Percentiles rank a stretch among this genome's conserved stretches.
Conservation (phyloP, 208 protist species). For the Entamoeba histolytica region DNA sequence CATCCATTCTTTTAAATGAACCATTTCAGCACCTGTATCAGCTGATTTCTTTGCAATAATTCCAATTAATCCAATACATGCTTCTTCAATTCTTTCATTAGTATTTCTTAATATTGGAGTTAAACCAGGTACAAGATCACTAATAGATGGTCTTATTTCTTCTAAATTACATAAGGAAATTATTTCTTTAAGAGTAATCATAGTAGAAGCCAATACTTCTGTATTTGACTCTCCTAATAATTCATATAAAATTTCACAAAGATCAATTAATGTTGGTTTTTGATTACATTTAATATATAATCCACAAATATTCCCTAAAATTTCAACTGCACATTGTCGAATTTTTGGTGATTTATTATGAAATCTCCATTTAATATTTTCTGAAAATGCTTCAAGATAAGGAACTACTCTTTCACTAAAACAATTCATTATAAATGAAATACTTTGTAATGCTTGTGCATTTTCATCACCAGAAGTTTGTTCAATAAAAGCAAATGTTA, state of each 20-base stretch:
- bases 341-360: neutral
- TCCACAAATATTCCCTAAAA: neutral
- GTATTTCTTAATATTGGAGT: constrained; percentile 92
- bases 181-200: neutral
- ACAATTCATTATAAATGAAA: neutral
- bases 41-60: constrained; percentile 55
- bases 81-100: constrained; percentile 85
- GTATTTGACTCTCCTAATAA: neutral
- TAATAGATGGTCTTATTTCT: neutral
- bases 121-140: neutral
- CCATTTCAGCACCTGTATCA: constrained; percentile 52
- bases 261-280: neutral
- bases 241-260: neutral
- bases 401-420: neutral
- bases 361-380: neutral
- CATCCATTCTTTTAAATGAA: constrained; percentile 67
- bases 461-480: neutral
- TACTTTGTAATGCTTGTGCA: neutral
- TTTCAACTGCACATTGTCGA: neutral
- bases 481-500: neutral
- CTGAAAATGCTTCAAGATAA: neutral
- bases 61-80: constrained; percentile 83
- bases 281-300: neutral
- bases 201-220: neutral
- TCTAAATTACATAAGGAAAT: neutral